Evolutionary conservation across 306 rosid species (phyloP), one percentile per base, ranked within the genome.

Genomic region (Glycine latifolia): DNA sequence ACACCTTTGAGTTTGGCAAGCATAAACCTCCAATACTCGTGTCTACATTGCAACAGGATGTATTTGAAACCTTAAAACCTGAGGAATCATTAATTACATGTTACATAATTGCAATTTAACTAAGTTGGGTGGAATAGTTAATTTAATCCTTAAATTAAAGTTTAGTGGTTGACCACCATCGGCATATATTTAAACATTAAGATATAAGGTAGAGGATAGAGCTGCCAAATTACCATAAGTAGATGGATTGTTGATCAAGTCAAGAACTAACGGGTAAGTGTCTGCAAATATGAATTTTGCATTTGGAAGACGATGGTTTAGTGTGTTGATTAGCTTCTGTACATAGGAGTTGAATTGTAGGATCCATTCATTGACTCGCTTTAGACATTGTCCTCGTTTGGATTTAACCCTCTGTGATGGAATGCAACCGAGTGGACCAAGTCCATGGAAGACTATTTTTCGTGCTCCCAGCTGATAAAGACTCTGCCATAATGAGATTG

Each of bases 351-450:
- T 88, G 82, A 88, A 82, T 58, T 79, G 81, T 35, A 46, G 44
- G 13, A 88, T 69, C 88, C 88, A 88, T 77, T 82, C 77, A 66
- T 94, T 94, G 4, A 94, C 93, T 66, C 83, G 82, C 71, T 81
- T 85, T 35, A 94, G 85, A 88, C 98, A 94, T 83, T 90, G 72
- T 0, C 97, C 88, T 33, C 1, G 73, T 77, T 49, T 91, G 56
- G 98, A 92, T 75, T 92, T 94, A 69, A 90, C 97, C 77, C 97
- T 84, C 55, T 94, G 97, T 13, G 98, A 94, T 37, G 98, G 97
- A 83, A 94, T 92, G 85, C 98, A 94, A n/a, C 98, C 98, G 0
- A 92, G 87, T 7, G 98, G 97, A 4, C 95, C 95, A 50, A 94
- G 71, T 17, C 97, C 97, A 63, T 94, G 89, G 66, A 92, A 52